Conservation (phyloP, 495 filamentous ascomycete genomes). For the Bathelium albidoporum region DNA sequence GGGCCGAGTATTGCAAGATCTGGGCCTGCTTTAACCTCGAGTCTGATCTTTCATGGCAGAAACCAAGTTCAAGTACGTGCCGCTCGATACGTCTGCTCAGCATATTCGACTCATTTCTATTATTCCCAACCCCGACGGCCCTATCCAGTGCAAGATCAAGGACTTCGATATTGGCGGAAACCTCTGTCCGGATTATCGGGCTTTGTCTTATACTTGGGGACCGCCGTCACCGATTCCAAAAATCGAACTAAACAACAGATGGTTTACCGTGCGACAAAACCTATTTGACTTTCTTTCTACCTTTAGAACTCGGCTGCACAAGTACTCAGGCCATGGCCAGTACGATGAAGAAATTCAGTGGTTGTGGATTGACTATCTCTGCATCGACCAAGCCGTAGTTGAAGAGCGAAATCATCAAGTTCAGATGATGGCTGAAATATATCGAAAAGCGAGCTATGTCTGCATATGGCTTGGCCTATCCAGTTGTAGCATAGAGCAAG, state of each 20-base stretch:
- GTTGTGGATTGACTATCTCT: background rate
- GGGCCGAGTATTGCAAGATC: background rate
- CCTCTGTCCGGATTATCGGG: background rate
- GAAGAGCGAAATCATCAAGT: background rate
- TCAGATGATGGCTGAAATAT: background rate
- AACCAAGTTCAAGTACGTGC: background rate
- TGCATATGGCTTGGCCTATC: background rate
- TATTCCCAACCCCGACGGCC: background rate
- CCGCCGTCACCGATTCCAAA: background rate
- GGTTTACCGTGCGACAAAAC: background rate
- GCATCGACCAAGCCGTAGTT: background rate
- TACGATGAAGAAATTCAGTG: background rate
- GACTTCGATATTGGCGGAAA: background rate
- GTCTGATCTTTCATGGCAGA: background rate
- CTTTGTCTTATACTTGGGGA: background rate
- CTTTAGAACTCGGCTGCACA: background rate
- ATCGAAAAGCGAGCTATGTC: background rate
- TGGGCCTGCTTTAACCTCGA: background rate
- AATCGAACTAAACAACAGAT: background rate
- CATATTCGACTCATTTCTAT: background rate
- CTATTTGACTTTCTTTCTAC: background rate
- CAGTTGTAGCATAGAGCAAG: background rate
- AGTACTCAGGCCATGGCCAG: background rate
- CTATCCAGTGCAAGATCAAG: background rate
- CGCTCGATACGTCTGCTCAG: background rate